Percentiles rank a stretch among this genome's conserved stretches.
Evolutionary conservation across 306 rosid genomes (phyloP).

Genomic region (Elaeagnus macrophylla): DNA sequence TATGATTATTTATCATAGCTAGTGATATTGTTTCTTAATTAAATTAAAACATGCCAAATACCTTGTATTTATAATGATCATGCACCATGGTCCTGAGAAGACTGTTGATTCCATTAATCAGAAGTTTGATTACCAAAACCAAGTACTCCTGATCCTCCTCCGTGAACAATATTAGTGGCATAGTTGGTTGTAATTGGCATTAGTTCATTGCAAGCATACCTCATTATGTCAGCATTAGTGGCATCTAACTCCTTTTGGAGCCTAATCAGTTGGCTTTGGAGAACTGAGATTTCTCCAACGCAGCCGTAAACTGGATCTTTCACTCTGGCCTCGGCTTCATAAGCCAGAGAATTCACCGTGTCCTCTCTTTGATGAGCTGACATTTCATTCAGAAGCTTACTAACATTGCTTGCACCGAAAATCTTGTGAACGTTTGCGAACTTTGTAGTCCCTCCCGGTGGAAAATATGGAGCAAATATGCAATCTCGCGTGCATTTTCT

Average conservation of each 20-base stretch:
- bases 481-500: slow-evolving; percentile 78
- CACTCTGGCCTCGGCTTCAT: slow-evolving; percentile 86
- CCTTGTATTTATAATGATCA: too few species aligned
- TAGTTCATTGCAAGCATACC: slow-evolving; percentile 38
- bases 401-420: slow-evolving; percentile 89
- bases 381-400: slow-evolving; percentile 73
- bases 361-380: slow-evolving; percentile 78
- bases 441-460: slow-evolving; percentile 82
- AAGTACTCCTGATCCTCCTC: too few species aligned
- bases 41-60: too few species aligned
- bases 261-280: slow-evolving; percentile 62
- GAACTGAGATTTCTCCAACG: slow-evolving; percentile 75
- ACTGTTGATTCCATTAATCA: too few species aligned
- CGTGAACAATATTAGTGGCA: too few species aligned
- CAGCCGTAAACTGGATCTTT: slow-evolving; percentile 94
- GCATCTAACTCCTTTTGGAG: slow-evolving; percentile 87
- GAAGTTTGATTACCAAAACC: too few species aligned
- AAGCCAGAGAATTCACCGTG: slow-evolving; percentile 78
- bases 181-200: too few species aligned
- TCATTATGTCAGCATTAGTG: slow-evolving; percentile 60
- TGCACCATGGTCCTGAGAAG: too few species aligned
- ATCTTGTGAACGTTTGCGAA: slow-evolving; percentile 84
- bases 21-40: too few species aligned
- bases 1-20: too few species aligned
- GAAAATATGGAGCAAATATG: slow-evolving; percentile 73